Conservation (phyloP, 176 grass and related monocot species). For the Coix lacrymajobi region DNA sequence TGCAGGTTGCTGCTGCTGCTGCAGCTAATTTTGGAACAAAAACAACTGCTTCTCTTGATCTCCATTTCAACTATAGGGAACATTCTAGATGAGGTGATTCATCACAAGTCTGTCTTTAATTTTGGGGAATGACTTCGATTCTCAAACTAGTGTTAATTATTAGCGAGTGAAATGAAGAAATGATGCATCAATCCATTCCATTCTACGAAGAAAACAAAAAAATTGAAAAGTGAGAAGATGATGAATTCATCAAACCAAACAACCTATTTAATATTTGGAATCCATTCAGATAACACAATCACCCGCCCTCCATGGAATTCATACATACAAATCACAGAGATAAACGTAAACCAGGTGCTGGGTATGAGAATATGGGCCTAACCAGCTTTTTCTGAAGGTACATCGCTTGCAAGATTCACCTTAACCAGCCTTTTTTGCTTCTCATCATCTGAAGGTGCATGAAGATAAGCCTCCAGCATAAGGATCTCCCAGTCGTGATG, state of each 20-base stretch:
- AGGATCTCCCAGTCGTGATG: slow-evolving; percentile 84
- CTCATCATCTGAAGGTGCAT: slow-evolving; percentile 60
- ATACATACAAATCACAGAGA: not conserved
- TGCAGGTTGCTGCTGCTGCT: not conserved
- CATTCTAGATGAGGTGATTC: too few relatives aligned
- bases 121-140: too few relatives aligned
- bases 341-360: too few relatives aligned
- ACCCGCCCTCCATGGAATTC: not conserved
- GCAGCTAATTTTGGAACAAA: slow-evolving; percentile 2
- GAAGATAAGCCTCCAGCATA: slow-evolving; percentile 63
- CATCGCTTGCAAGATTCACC: slow-evolving; percentile 35
- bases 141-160: too few relatives aligned
- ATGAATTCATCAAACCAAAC: too few relatives aligned
- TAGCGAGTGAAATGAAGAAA: too few relatives aligned
- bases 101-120: too few relatives aligned
- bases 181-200: too few relatives aligned
- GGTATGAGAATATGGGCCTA: too few relatives aligned
- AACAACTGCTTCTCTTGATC: not conserved
- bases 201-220: too few relatives aligned
- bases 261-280: not conserved
- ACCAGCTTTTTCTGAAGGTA: too few relatives aligned
- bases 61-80: not conserved
- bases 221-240: too few relatives aligned
- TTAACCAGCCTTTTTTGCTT: slow-evolving; percentile 36
- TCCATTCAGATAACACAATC: not conserved